Evolutionary conservation across 2,329 filamentous ascomycete species (phyloP), one percentile per base, ranked within the genome.

Genomic region (Ambrosiella beaveri): DNA sequence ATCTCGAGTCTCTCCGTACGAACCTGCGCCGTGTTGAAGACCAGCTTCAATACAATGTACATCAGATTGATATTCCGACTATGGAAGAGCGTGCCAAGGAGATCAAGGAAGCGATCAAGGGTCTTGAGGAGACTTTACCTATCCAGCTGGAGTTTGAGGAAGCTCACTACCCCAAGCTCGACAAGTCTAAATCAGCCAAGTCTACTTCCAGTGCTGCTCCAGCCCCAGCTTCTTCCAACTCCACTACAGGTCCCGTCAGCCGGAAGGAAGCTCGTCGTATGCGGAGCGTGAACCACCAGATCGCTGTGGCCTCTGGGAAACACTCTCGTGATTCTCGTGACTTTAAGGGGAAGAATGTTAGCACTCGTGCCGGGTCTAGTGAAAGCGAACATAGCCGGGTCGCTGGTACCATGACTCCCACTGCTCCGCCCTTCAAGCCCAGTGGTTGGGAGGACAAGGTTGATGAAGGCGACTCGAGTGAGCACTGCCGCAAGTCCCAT

Each of bases 31-130:
- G 62, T 44, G 71, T 77, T 45, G 75, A 81, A 62, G 75, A 79
- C 60, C 79, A 84, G 62, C 66, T 83, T 50, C 73, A 75, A 56
- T 81, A 78, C 69, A 82, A 83, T 64, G 76, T 74, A 62, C 78
- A 82, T 62, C 79, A 82, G 63, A 79, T 82, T 61, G 79, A 83
- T 59, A 77, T 79, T 62, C 73, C 71, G 61, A 67, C 71, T 39
- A 74, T 79, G 65, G 71, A 75, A 61, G 64, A 68, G 35, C 71
- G 73, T 49, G 72, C 69, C 2, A 64, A 69, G 40, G 65, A 69
- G 40, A 65, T 79, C 59, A 67, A 70, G n/a, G 66, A 70, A 19
- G 72, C 73, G 38, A 74, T 81, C 58, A 66, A 69, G 35, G 69
- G 74, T 49, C 80, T 81, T 59, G 75, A 80, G 63, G 66, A 66